Evolutionary conservation across 1,284 basidiomycete species (phyloP).

Genomic region (Vanrija pseudolonga): DNA sequence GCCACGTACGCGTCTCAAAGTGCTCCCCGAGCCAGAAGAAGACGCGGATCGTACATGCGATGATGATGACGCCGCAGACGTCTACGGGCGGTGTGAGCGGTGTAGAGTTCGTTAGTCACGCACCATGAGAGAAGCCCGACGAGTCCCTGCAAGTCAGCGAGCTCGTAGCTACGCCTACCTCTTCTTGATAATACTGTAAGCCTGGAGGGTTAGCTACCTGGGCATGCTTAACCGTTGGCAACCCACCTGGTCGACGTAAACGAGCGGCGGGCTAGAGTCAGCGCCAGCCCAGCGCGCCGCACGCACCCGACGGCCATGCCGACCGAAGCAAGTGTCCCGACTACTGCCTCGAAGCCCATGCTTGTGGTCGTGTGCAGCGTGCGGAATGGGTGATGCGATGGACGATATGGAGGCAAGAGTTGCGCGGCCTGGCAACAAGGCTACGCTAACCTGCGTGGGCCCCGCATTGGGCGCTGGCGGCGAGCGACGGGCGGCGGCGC

Average conservation of each 20-base stretch:
- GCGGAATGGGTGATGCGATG: too few species aligned
- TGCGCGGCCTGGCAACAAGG: too few species aligned
- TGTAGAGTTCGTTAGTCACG: neutral
- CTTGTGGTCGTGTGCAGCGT: too few species aligned
- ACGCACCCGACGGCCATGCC: slow-evolving; percentile 50
- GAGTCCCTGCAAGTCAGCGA: slow-evolving; percentile 39
- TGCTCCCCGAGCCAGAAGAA: slow-evolving; percentile 54
- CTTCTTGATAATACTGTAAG: slow-evolving; percentile 52
- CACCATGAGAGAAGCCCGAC: slow-evolving; percentile 48
- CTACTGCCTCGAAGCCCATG: neutral
- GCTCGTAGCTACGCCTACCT: slow-evolving; percentile 28
- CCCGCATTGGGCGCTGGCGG: too few species aligned
- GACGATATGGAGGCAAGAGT: too few species aligned
- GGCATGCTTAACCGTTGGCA: neutral
- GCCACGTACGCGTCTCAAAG: slow-evolving; percentile 50
- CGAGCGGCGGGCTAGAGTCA: slow-evolving; percentile 48
- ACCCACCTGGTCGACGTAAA: slow-evolving; percentile 50
- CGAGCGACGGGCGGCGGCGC: too few species aligned
- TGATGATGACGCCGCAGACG: slow-evolving; percentile 44
- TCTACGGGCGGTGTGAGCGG: slow-evolving; percentile 20
- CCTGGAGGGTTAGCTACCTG: slow-evolving; percentile 20
- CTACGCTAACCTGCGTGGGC: too few species aligned
- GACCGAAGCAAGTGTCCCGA: slow-evolving; percentile 40
- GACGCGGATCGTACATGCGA: slow-evolving; percentile 50
- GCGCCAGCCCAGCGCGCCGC: neutral